phyloP scores from a whole-genome alignment of 176 grass and related monocot species.

The Musa beccarii region DNA sequence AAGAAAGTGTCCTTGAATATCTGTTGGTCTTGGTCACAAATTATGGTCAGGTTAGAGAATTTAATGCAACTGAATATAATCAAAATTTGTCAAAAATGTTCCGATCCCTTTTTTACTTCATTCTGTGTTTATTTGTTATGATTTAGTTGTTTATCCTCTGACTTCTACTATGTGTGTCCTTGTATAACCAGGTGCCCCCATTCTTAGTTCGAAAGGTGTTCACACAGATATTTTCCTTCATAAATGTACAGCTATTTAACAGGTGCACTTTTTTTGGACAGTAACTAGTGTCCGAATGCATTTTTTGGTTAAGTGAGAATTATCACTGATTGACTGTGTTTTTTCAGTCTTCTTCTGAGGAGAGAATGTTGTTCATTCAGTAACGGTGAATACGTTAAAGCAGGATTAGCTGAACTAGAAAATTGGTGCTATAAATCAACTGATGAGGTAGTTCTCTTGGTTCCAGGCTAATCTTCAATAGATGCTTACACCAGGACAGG shows the following conservation, averaged over 20 bases:
- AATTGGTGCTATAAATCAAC: constrained; percentile 93
- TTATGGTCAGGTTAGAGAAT: too few species aligned
- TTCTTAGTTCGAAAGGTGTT: constrained; percentile 99
- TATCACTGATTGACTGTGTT: constrained; percentile 23
- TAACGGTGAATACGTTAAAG: constrained; percentile 95
- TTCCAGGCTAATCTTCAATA: constrained; percentile 12
- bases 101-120: not conserved
- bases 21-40: not conserved
- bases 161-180: not conserved
- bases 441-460: constrained; percentile 63
- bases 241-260: constrained; percentile 97
- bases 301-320: constrained; percentile 6
- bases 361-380: constrained; percentile 98
- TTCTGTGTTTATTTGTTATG: not conserved
- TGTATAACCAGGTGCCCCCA: constrained; percentile 67
- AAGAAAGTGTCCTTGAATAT: not conserved
- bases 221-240: constrained; percentile 98
- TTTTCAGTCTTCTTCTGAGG: constrained; percentile 76
- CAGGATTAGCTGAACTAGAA: constrained; percentile 97
- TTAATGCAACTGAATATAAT: too few species aligned
- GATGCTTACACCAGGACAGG: constrained; percentile 9
- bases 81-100: too few species aligned
- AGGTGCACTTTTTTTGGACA: constrained; percentile 40
- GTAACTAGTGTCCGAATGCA: constrained; percentile 7
- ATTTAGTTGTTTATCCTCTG: constrained; percentile 12